phyloP scores from a whole-genome alignment of 225 moss, liverwort and hornwort genomes.

The Marchantia polymorpha region DNA sequence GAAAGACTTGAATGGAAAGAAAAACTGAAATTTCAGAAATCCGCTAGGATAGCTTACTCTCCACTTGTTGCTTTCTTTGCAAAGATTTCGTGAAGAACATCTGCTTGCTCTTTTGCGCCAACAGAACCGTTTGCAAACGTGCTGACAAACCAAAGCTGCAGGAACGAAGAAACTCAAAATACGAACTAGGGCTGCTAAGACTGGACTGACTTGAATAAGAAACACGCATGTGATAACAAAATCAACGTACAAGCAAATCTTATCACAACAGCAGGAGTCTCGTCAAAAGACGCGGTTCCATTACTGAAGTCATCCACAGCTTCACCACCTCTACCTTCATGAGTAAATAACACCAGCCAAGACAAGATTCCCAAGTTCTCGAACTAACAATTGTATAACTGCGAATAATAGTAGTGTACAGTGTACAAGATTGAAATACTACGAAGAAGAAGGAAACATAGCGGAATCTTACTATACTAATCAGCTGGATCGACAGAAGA shows the following conservation, averaged over 20 bases:
- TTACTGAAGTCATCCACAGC: not conserved
- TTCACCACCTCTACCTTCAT: not conserved
- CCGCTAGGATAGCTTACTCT: not conserved
- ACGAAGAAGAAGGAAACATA: not conserved
- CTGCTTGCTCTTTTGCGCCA: constrained; percentile 23
- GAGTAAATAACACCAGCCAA: not conserved
- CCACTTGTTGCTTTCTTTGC: constrained; percentile 1
- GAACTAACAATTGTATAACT: not conserved
- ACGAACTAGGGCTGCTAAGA: not conserved
- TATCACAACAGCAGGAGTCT: not conserved
- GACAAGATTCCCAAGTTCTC: not conserved
- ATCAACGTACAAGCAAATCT: not conserved
- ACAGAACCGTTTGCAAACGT: constrained; percentile 24
- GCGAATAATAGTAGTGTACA: not conserved
- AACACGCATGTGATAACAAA: not conserved
- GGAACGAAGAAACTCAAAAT: not conserved
- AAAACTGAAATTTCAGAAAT: not conserved
- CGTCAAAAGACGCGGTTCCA: not conserved
- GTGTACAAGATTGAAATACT: no score
- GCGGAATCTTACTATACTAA: not conserved
- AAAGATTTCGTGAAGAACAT: constrained; percentile 23
- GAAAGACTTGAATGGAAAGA: not conserved
- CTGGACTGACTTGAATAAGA: not conserved
- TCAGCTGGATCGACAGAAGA: not conserved
- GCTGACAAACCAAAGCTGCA: constrained; percentile 36